phyloP scores from a whole-genome alignment of 2,329 filamentous ascomycete species.

The Talaromyces amestolkiae region DNA sequence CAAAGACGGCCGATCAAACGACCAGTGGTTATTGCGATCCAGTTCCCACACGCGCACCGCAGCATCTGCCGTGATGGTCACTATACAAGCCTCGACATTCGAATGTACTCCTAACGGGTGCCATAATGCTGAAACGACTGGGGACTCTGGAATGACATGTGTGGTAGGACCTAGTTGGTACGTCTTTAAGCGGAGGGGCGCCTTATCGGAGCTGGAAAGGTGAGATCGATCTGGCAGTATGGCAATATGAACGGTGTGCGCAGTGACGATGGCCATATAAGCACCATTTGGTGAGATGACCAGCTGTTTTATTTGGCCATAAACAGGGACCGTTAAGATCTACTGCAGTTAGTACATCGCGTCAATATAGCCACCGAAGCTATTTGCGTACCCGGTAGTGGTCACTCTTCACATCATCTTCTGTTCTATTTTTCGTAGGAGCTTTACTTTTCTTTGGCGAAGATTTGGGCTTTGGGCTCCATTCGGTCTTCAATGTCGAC shows the following conservation, averaged over 20 bases:
- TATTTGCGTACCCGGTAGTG: slow-evolving; percentile 30
- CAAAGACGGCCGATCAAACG: slow-evolving; percentile 78
- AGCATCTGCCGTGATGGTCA: slow-evolving; percentile 85
- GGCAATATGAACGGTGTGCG: slow-evolving; percentile 83
- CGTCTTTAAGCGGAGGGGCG: slow-evolving; percentile 74
- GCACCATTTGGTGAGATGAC: slow-evolving; percentile 77
- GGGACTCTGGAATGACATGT: slow-evolving; percentile 81
- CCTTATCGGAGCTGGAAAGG: slow-evolving; percentile 65
- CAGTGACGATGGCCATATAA: slow-evolving; percentile 80
- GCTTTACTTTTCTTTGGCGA: slow-evolving; percentile 28
- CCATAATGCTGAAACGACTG: slow-evolving; percentile 81
- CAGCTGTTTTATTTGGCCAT: slow-evolving; percentile 80
- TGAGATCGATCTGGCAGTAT: slow-evolving; percentile 78
- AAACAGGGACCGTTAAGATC: slow-evolving; percentile 74
- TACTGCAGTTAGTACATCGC: slow-evolving; percentile 35
- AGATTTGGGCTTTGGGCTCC: slow-evolving; percentile 41
- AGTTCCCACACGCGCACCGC: slow-evolving; percentile 89
- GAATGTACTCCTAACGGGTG: slow-evolving; percentile 75
- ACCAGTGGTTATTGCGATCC: slow-evolving; percentile 77
- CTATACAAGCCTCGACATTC: slow-evolving; percentile 69
- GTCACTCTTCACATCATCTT: slow-evolving; percentile 34
- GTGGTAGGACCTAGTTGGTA: slow-evolving; percentile 90
- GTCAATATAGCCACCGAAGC: slow-evolving; percentile 4
- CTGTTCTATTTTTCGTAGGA: slow-evolving; percentile 24
- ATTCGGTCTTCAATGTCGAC: slow-evolving; percentile 68